Base-by-base conservation (phyloP, 2,329 filamentous ascomycete genomes). In the Cytospora leucostoma region DNA sequence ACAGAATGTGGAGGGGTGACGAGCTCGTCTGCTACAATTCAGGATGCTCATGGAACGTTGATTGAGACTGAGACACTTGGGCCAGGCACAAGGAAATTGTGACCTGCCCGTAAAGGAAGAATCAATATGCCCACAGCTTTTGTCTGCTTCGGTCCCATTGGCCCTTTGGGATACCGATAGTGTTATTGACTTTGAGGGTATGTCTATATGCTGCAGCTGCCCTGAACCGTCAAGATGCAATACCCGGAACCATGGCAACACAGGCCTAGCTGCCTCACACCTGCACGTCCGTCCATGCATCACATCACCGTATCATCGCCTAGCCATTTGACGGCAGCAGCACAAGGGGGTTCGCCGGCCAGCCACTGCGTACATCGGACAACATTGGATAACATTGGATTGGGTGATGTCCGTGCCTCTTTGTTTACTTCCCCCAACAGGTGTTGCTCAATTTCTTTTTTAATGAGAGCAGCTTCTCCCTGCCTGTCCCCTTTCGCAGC, bases 1-100 rank as follows among this genome's bases (percentile, higher is more conserved):
- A 51, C 51, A 27, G n/a, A 38, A 60, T 61, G 58, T 38, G 58
- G 58, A 61, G 54, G 55, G 54, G 54, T 40, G 47, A 61, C 35
- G 32, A 61, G 7, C 35, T 53, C 40, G 50, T 55, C 33, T 55
- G 13, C 19, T 44, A 49, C 38, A 34, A 13, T n/a, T 19, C 50
- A 49, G 51, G 59, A 38, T 15, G 59, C 51, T 61, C 51, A 54
- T 55, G 40, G 40, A 8, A 61, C 58, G 51, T 54, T 52, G 38
- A 33, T 37, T 50, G 32, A 55, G 58, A 61, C 19, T 52, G 51
- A 44, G 38, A 44, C 27, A 34, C 49, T 47, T 37, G 58, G 13
- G 37, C 35, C 50, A 44, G n/a, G n/a, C 19, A 44, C 32, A 35
- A 34, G 40, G 33, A 58, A 4, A 50, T 21, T 58, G 21, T 33